phyloP scores from a whole-genome alignment of 2,329 filamentous ascomycete species.

The Colletotrichum chlorophyti region DNA sequence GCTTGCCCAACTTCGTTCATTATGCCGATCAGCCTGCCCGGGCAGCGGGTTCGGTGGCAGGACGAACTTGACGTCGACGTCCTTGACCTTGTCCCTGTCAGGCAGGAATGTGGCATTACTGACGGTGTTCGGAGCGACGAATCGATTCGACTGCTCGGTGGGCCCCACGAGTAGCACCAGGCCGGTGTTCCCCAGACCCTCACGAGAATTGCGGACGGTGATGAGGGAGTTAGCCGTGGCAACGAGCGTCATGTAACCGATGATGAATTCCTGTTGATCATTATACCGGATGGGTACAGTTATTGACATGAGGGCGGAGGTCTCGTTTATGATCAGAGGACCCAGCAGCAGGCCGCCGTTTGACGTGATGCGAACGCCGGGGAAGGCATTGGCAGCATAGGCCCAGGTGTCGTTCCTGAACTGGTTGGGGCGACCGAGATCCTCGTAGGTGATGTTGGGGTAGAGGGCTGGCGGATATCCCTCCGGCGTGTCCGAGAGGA shows the following conservation, averaged over 20 bases:
- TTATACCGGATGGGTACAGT: conserved; percentile 81
- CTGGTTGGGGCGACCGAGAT: conserved; percentile 49
- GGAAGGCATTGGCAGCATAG: conserved; percentile 56
- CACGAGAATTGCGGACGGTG: conserved; percentile 66
- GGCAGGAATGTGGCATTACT: conserved; percentile 55
- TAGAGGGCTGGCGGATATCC: conserved; percentile 78
- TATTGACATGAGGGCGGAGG: conserved; percentile 79
- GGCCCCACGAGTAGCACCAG: conserved; percentile 76
- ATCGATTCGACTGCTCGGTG: conserved; percentile 69
- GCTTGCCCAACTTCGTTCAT: conserved; percentile 47
- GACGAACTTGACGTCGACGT: conserved; percentile 62
- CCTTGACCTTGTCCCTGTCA: conserved; percentile 44
- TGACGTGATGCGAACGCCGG: conserved; percentile 55
- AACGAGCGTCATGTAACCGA: conserved; percentile 87
- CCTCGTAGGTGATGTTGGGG: conserved; percentile 76
- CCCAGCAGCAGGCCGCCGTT: conserved; percentile 74
- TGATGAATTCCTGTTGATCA: conserved; percentile 63
- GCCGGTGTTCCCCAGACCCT: conserved; percentile 76
- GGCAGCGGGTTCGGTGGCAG: conserved; percentile 58
- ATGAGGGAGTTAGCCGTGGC: conserved; percentile 70
- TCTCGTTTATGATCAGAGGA: conserved; percentile 74
- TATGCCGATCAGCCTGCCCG: conserved; percentile 55
- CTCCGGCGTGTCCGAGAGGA: conserved; percentile 65
- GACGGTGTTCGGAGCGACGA: conserved; percentile 51
- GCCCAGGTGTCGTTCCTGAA: conserved; percentile 48